phyloP scores from a whole-genome alignment of 176 grass and related monocot species.

The Bonia amplexicaulis region DNA sequence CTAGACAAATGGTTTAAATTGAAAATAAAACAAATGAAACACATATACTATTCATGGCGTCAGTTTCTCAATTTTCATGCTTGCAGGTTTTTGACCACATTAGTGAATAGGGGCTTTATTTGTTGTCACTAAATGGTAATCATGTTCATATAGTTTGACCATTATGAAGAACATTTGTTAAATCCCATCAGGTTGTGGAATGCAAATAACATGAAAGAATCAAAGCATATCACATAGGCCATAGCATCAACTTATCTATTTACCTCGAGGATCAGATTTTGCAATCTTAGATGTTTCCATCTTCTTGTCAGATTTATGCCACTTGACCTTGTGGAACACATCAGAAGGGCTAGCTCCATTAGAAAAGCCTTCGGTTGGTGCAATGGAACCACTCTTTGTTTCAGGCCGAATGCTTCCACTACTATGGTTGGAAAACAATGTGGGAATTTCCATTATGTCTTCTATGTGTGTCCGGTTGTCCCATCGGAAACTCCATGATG shows the following conservation, averaged over 20 bases:
- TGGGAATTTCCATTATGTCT: slow-evolving; percentile 67
- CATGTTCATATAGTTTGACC: neutral
- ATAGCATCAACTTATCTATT: neutral
- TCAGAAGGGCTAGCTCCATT: slow-evolving; percentile 48
- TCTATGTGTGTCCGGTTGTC: slow-evolving; percentile 87
- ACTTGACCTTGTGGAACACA: slow-evolving; percentile 37
- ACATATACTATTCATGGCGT: neutral
- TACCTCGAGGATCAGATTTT: slow-evolving; percentile 43
- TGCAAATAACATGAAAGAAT: neutral
- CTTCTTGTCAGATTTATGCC: slow-evolving; percentile 47
- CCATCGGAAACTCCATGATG: slow-evolving; percentile 85
- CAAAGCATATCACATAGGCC: neutral
- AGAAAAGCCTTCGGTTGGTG: slow-evolving; percentile 43
- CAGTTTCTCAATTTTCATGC: neutral
- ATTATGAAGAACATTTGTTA: slow-evolving; percentile 4
- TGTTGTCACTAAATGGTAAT: neutral
- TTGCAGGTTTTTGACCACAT: neutral
- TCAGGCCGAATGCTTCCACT: slow-evolving; percentile 50
- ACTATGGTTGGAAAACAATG: slow-evolving; percentile 45
- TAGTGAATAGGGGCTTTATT: neutral
- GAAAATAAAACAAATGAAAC: neutral
- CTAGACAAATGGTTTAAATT: neutral
- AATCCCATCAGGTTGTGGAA: neutral
- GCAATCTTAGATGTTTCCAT: slow-evolving; percentile 28
- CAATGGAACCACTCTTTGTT: slow-evolving; percentile 54